phyloP scores from a whole-genome alignment of 2,329 filamentous ascomycete species.

The Cadophora gregata region DNA sequence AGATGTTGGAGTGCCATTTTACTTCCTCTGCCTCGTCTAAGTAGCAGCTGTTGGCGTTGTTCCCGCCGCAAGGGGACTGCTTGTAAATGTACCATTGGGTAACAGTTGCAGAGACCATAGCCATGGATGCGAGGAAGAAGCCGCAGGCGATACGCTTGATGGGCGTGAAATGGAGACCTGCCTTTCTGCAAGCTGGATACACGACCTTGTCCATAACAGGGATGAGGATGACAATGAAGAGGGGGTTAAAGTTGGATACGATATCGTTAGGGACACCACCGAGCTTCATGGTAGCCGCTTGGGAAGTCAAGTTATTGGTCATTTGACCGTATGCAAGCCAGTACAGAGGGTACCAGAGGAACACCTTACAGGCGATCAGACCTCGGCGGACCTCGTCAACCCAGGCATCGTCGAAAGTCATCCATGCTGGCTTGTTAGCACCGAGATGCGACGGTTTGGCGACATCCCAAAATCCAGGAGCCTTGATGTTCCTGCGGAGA shows the following conservation, averaged over 20 bases:
- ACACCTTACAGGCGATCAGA: conserved; percentile 68
- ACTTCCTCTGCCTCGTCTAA: conserved; percentile 37
- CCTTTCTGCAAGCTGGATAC: conserved; percentile 61
- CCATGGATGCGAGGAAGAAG: conserved; percentile 57
- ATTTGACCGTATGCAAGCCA: conserved; percentile 59
- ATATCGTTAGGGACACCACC: conserved; percentile 64
- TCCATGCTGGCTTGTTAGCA: conserved; percentile 69
- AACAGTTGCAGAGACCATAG: conserved; percentile 62
- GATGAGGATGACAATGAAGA: conserved; percentile 64
- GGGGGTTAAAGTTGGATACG: conserved; percentile 62
- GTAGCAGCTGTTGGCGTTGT: conserved; percentile 52
- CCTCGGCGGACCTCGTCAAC: conserved; percentile 67
- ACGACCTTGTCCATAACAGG: conserved; percentile 58
- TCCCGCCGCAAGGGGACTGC: conserved; percentile 56
- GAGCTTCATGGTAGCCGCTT: conserved; percentile 59
- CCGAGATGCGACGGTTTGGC: conserved; percentile 56
- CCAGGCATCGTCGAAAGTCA: conserved; percentile 83
- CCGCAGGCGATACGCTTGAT: conserved; percentile 63
- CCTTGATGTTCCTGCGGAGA: conserved; percentile 60
- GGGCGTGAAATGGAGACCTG: conserved; percentile 60
- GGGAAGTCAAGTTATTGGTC: conserved; percentile 70
- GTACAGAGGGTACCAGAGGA: conserved; percentile 71
- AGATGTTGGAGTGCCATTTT: conserved; percentile 45
- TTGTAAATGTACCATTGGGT: conserved; percentile 65
- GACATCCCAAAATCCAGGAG: conserved; percentile 62